Conservation (phyloP, 2,329 filamentous ascomycete genomes). For the Zalaria sp. region DNA sequence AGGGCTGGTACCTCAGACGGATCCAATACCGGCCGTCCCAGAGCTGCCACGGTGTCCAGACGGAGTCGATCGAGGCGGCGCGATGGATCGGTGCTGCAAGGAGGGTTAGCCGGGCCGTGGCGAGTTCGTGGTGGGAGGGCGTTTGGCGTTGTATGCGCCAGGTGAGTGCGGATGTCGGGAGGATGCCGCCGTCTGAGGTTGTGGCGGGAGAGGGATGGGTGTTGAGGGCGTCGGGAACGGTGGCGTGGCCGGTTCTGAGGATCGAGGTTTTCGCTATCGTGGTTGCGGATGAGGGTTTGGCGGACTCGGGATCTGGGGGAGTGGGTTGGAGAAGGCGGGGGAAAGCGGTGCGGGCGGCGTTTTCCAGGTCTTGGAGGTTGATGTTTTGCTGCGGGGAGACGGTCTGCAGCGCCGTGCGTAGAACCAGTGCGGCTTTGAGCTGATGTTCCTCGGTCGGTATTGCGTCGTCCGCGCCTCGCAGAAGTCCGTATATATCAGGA, state of each 20-base stretch:
- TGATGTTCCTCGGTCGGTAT: background rate
- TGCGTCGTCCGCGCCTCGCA: background rate
- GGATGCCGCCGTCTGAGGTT: background rate
- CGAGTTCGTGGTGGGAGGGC: background rate
- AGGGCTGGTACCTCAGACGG: constrained; percentile 21
- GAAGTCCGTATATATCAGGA: constrained; percentile 1
- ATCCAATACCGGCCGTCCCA: constrained; percentile 47
- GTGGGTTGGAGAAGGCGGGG: constrained; percentile 11
- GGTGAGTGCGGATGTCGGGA: background rate
- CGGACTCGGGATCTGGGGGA: no score
- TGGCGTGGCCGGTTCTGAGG: no score
- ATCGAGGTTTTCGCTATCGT: no score
- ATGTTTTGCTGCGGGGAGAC: constrained; percentile 33
- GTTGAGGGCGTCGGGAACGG: background rate
- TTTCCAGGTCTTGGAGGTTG: constrained; percentile 27
- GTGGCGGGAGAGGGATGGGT: background rate
- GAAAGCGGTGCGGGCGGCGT: constrained; percentile 28
- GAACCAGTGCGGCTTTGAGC: constrained; percentile 24
- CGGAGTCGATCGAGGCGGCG: background rate
- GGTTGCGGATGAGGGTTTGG: no score
- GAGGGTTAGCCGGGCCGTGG: background rate
- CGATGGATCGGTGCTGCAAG: background rate
- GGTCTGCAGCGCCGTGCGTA: constrained; percentile 35
- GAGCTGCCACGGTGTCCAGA: constrained; percentile 23
- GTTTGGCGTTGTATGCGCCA: constrained; percentile 1